phyloP scores from a whole-genome alignment of 2,329 filamentous ascomycete genomes.

The Ophiosphaerella herpotricha region DNA sequence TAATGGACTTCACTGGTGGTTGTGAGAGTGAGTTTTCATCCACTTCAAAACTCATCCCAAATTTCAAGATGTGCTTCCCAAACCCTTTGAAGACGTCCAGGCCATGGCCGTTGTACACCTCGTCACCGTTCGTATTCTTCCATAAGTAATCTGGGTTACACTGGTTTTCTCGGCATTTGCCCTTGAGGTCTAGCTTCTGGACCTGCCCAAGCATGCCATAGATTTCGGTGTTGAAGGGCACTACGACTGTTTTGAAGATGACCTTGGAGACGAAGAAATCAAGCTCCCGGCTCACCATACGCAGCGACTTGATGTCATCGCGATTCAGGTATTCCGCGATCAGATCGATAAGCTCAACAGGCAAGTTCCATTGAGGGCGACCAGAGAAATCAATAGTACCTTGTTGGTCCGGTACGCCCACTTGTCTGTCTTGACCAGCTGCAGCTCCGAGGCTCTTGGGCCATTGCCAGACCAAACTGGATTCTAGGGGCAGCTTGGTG shows the following conservation, averaged over 20 bases:
- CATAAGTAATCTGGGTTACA: slow-evolving; percentile 42
- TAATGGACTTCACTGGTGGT: slow-evolving; percentile 62
- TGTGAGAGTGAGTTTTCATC: slow-evolving; percentile 56
- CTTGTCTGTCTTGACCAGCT: neutral
- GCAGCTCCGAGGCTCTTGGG: slow-evolving; percentile 1
- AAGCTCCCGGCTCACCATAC: slow-evolving; percentile 65
- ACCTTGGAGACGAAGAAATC: slow-evolving; percentile 61
- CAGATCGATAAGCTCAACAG: slow-evolving; percentile 65
- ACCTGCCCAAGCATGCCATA: slow-evolving; percentile 58
- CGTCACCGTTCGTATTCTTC: slow-evolving; percentile 50
- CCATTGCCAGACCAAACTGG: slow-evolving; percentile 1
- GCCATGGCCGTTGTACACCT: slow-evolving; percentile 60
- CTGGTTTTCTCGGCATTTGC: slow-evolving; percentile 38
- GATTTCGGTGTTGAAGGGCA: slow-evolving; percentile 68
- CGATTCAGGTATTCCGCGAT: slow-evolving; percentile 62
- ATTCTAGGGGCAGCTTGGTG: neutral
- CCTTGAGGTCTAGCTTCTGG: slow-evolving; percentile 41
- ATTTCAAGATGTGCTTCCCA: slow-evolving; percentile 63
- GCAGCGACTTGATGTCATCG: slow-evolving; percentile 63
- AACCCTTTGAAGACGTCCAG: slow-evolving; percentile 66
- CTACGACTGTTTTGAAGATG: slow-evolving; percentile 67
- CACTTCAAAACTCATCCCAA: slow-evolving; percentile 72
- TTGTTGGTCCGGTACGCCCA: neutral
- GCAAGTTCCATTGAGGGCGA: slow-evolving; percentile 54
- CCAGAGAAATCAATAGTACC: slow-evolving; percentile 1